Evolutionary conservation across 257 asterid species (phyloP), one percentile per base, ranked within the genome.

Genomic region (Rehmannia glutinosa): DNA sequence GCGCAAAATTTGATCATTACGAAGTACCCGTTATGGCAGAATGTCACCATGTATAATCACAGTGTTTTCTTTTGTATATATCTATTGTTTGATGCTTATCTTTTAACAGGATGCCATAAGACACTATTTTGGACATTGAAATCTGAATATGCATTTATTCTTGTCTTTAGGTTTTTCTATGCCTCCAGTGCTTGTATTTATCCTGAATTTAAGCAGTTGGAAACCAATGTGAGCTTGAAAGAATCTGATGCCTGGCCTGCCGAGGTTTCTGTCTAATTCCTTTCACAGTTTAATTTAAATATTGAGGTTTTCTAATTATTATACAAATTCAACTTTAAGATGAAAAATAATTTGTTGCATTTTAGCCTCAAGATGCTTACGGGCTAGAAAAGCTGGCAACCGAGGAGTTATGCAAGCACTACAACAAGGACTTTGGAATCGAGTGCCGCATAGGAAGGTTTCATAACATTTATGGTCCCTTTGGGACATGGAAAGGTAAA

Each of bases 241-340:
- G 97, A 90, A 66, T 75, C 97, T 23, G 97, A 87, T 70, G 97
- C 97, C 7, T 90, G 97, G 97, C 97, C 97, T 9, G 97, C 97
- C 0, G 97, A 90, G 97, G 97, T 92, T 71, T 46, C 64, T 41
- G 19, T 46, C 77, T 71, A 52, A 42, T 25, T 74, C 13, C 6
- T 52, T 69, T 16, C 41, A 9, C 24, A 51, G 1, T 51, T 11
- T 3, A 3, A 23, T 51, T 51, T 3, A 23, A 16, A 0, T 49
- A 0, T 49, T 49, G 0, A 2, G 8, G 2, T 23, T 4, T 24
- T n/a, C n/a, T n/a, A n/a, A n/a, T n/a, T n/a, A n/a, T n/a, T n/a
- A n/a, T n/a, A n/a, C n/a, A n/a, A n/a, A n/a, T n/a, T n/a, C n/a
- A n/a, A n/a, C n/a, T n/a, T n/a, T n/a, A n/a, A n/a, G n/a, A n/a